A percentile compares a stretch with the other conserved stretches of the same genome.
Evolutionary conservation across 2,329 filamentous ascomycete species (phyloP).

Genomic region (Saccharata proteae): DNA sequence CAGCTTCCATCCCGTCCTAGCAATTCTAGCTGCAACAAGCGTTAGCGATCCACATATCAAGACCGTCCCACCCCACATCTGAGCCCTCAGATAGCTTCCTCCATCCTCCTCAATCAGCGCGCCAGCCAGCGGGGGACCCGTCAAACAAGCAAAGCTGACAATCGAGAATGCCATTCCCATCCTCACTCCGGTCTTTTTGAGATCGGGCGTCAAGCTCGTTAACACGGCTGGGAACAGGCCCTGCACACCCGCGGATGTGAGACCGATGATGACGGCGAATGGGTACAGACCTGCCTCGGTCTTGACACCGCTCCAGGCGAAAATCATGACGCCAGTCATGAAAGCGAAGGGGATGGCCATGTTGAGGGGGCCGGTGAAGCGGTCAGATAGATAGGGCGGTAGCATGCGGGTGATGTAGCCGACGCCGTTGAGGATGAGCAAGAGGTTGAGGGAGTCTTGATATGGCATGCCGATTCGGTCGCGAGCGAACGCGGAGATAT

Average conservation of each 20-base stretch:
- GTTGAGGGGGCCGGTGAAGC: conserved; percentile 10
- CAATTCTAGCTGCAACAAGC: conserved; percentile 17
- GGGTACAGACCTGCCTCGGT: conserved; percentile 16
- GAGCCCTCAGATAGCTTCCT: conserved; percentile 20
- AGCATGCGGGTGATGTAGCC: conserved; percentile 46
- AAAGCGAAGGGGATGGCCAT: conserved; percentile 7
- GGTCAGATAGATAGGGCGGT: conserved; percentile 48
- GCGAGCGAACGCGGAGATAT: conserved; percentile 7
- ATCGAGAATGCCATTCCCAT: conserved; percentile 27
- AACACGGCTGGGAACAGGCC: conserved; percentile 13
- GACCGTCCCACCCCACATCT: conserved; percentile 18
- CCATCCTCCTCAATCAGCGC: conserved; percentile 19
- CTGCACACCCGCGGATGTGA: conserved; percentile 16
- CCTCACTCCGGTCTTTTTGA: conserved; percentile 21
- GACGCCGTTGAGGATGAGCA: conserved; percentile 54
- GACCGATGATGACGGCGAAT: conserved; percentile 21
- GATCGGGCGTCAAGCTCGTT: conserved; percentile 13
- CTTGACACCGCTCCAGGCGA: conserved; percentile 20
- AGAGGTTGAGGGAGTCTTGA: conserved; percentile 42
- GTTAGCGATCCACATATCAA: conserved; percentile 18
- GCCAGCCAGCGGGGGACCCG: conserved; percentile 23
- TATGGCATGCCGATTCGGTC: conserved; percentile 26
- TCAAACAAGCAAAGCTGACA: conserved; percentile 23
- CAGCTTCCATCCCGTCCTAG: conserved; percentile 21
- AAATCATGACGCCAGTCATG: conserved; percentile 10